A percentile compares a stretch with the other conserved stretches of the same genome.
Conservation (phyloP, 106 monocot genomes). For the Phalaenopsis equestris region DNA sequence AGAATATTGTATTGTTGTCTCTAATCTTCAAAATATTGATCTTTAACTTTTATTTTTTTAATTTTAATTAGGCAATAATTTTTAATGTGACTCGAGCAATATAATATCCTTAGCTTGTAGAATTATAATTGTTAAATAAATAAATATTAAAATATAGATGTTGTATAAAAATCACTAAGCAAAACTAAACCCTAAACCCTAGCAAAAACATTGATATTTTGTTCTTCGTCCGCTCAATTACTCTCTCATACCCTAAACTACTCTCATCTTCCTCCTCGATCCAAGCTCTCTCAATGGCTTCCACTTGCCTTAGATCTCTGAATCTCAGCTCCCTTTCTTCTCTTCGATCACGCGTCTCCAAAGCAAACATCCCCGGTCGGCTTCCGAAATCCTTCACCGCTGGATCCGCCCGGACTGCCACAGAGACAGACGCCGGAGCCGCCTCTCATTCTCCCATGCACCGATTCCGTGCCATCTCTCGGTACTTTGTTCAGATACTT, state of each 20-base stretch:
- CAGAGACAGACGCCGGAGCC: not conserved
- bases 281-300: conserved; percentile 12
- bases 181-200: not conserved
- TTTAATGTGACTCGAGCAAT: too few relatives aligned
- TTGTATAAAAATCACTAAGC: not conserved
- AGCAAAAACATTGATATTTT: not conserved
- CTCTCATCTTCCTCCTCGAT: not conserved
- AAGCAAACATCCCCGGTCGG: not conserved
- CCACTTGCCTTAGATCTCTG: conserved; percentile 9
- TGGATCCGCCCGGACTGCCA: not conserved
- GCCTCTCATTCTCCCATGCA: not conserved
- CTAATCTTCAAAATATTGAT: too few relatives aligned
- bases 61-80: too few relatives aligned
- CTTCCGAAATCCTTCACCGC: not conserved
- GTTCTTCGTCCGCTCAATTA: not conserved
- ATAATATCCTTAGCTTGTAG: too few relatives aligned
- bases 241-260: not conserved
- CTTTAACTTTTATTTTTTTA: too few relatives aligned
- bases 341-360: conserved; percentile 8
- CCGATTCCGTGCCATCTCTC: conserved; percentile 2
- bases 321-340: conserved; percentile 14
- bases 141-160: too few relatives aligned
- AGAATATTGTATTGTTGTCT: too few relatives aligned
- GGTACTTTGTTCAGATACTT: not conserved
- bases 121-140: too few relatives aligned